Conservation (phyloP, 306 rosid species). For the apple (Malus domestica) region ASM211411v1 NC_041804.1:17932001-17932500, state of each 20-base stretch:
- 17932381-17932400: slow-evolving; percentile 31
- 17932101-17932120: not conserved
- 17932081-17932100: not conserved
- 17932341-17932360: not conserved
- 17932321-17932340: not conserved
- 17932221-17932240: slow-evolving; percentile 12
- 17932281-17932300: not conserved
- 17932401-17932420: slow-evolving; percentile 29
- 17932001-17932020: not conserved
- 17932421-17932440: slow-evolving; percentile 6
- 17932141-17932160: not conserved
- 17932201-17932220: not conserved
- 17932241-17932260: not conserved
- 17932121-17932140: not conserved
- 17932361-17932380: slow-evolving; percentile 43
- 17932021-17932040: not conserved
- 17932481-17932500: slow-evolving; percentile 91
- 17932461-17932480: slow-evolving; percentile 94
- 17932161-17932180: not conserved
- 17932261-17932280: not conserved
- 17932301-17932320: not conserved
- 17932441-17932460: slow-evolving; percentile 61
- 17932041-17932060: not conserved
- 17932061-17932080: not conserved
- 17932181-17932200: not conserved